Evolutionary conservation across 441 rosid genomes (phyloP), one percentile per base, ranked within the genome.

Genomic region (Cnidoscolus chayamansa): DNA sequence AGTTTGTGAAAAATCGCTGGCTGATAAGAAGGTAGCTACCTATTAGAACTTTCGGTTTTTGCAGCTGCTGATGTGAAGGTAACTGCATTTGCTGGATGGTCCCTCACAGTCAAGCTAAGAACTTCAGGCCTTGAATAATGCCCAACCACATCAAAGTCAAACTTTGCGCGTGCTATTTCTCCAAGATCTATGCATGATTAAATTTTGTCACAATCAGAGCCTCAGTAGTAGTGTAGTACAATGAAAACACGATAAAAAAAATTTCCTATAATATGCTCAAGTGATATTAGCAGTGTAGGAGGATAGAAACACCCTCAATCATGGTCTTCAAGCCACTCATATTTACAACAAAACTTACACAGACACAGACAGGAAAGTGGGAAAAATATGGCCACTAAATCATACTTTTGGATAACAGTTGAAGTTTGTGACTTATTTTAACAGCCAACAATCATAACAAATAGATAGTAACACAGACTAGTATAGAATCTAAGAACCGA

Each of bases 51-150:
- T 78, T 87, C 91, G 47, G 79, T 31, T 72, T 85, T 86, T 9
- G 63, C 74, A 0, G 85, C 70, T 43, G 79, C 79, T 13, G 92
- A 81, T 30, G 85, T 74, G 74, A 87, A 94, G 74, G 81, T 84
- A 59, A 90, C 97, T 0, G 97, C 83, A 55, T 76, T 82, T 58
- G 86, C 76, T 56, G 96, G 94, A 75, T 92, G 87, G 78, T 92
- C 97, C 74, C 75, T 90, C 77, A 92, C 94, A 20, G 83, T 86
- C 83, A 94, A 84, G 83, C 93, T 92, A 71, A 94, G 86, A 69
- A 94, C 91, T 81, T 94, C 99, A 37, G 97, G 94, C 68, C 98
- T 92, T 51, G 98, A 78, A 79, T 89, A 92, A 73, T 90, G 99
- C 61, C 99, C 97, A 2, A 94, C 94, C 81, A 90, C 98, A 72